A percentile compares a stretch with the other conserved stretches of the same genome.
phyloP scores from a whole-genome alignment of 2,329 filamentous ascomycete species.

The Fusarium agapanthi region DNA sequence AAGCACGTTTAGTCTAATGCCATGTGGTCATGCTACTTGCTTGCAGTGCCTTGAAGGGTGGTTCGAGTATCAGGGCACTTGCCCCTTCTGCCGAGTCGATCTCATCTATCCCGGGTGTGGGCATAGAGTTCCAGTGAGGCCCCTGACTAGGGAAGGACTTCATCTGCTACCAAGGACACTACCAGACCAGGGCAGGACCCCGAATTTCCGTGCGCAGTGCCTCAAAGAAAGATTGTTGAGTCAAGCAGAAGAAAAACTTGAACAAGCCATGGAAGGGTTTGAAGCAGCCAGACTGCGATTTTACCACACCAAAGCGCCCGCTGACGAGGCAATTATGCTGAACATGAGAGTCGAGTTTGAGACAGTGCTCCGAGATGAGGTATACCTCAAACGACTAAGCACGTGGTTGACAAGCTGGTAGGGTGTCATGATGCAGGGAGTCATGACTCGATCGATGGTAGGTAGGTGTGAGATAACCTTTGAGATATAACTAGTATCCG shows the following conservation, averaged over 20 bases:
- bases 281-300: conserved; percentile 22
- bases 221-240: conserved; percentile 7
- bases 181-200: conserved; percentile 44
- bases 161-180: conserved; percentile 47
- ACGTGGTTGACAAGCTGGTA: conserved; percentile 41
- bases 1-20: conserved; percentile 43
- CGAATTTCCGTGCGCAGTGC: conserved; percentile 33
- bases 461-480: conserved; percentile 3
- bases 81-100: conserved; percentile 48
- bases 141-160: conserved; percentile 44
- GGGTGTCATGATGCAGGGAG: conserved; percentile 1
- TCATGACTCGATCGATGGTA: conserved; percentile 12
- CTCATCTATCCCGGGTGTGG: conserved; percentile 44
- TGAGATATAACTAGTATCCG: not conserved
- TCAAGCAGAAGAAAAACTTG: conserved; percentile 20
- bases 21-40: conserved; percentile 50
- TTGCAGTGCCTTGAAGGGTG: conserved; percentile 42
- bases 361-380: conserved; percentile 31
- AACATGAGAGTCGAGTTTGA: conserved; percentile 32
- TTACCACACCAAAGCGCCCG: conserved; percentile 11
- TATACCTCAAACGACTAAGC: conserved; percentile 33
- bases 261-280: conserved; percentile 16
- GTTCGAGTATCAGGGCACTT: conserved; percentile 37
- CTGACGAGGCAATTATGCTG: conserved; percentile 25
- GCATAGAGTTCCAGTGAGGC: conserved; percentile 40